Evolutionary conservation across 805 yeast genomes (phyloP).

Genomic region (Torulaspora indica): DNA sequence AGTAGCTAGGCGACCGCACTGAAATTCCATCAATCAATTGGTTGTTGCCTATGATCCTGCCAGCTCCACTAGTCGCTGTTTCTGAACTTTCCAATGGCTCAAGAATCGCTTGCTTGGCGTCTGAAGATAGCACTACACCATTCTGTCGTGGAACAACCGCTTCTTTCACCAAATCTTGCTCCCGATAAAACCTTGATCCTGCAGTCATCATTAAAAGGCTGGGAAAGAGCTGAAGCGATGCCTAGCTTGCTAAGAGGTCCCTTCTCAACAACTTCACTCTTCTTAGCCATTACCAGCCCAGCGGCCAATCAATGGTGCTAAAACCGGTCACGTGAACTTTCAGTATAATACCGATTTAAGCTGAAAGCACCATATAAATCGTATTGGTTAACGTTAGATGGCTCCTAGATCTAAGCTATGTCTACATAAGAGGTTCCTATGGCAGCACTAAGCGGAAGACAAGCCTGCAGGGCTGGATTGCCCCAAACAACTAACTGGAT

Average conservation of each 20-base stretch:
- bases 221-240: background rate
- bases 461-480: background rate
- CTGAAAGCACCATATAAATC: background rate
- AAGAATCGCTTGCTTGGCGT: slow-evolving; percentile 18
- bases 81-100: slow-evolving; percentile 4
- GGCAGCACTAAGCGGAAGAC: background rate
- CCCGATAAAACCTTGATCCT: slow-evolving; percentile 24
- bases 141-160: slow-evolving; percentile 24
- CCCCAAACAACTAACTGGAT: slow-evolving; percentile 1
- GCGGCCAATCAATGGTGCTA: background rate
- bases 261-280: background rate
- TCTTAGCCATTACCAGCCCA: background rate
- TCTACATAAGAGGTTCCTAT: background rate
- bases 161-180: slow-evolving; percentile 26
- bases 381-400: background rate
- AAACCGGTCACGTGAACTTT: background rate
- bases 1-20: slow-evolving; percentile 25
- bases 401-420: background rate
- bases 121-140: slow-evolving; percentile 20
- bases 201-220: slow-evolving; percentile 2
- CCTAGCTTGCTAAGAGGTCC: background rate
- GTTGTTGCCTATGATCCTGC: slow-evolving; percentile 20
- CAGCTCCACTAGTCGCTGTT: slow-evolving; percentile 7
- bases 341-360: background rate
- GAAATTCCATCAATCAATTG: slow-evolving; percentile 30